Percentiles rank a stretch among this genome's conserved stretches.
Evolutionary conservation across 2,329 filamentous ascomycete genomes (phyloP).

Genomic region (Aspergillus sp.): DNA sequence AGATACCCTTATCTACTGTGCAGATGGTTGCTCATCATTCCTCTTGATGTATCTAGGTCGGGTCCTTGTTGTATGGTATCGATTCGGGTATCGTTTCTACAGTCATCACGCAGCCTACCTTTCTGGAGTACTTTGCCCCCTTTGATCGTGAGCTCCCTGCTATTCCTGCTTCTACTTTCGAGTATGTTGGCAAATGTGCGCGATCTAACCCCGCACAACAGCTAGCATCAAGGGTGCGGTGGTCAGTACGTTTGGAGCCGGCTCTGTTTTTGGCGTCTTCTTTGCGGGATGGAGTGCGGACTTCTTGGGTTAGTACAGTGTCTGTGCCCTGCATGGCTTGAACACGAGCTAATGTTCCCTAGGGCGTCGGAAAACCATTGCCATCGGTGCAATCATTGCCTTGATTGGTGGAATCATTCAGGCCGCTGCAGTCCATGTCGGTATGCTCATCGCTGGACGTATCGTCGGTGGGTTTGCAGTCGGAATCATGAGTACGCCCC

Average conservation of each 20-base stretch:
- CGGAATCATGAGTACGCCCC: slow-evolving; percentile 5
- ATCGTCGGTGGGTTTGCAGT: slow-evolving; percentile 8
- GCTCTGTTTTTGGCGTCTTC: slow-evolving; percentile 8
- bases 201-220: slow-evolving; percentile 1
- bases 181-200: neutral
- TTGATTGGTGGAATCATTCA: slow-evolving; percentile 9
- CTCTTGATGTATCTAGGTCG: neutral
- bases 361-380: slow-evolving; percentile 8
- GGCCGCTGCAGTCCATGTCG: slow-evolving; percentile 6
- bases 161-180: neutral
- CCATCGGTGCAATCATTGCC: slow-evolving; percentile 6
- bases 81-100: slow-evolving; percentile 10
- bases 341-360: neutral
- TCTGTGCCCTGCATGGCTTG: neutral
- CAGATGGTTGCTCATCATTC: neutral
- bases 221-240: slow-evolving; percentile 6
- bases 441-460: slow-evolving; percentile 7
- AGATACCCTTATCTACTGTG: neutral
- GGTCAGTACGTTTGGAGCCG: slow-evolving; percentile 7
- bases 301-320: neutral
- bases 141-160: slow-evolving; percentile 3
- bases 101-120: slow-evolving; percentile 5
- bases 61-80: slow-evolving; percentile 8
- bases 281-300: slow-evolving; percentile 9
- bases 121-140: slow-evolving; percentile 6